Evolutionary conservation across 352 stramenopile genomes (phyloP), one percentile per base, ranked within the genome.

Genomic region (Phytopythium aichiense): DNA sequence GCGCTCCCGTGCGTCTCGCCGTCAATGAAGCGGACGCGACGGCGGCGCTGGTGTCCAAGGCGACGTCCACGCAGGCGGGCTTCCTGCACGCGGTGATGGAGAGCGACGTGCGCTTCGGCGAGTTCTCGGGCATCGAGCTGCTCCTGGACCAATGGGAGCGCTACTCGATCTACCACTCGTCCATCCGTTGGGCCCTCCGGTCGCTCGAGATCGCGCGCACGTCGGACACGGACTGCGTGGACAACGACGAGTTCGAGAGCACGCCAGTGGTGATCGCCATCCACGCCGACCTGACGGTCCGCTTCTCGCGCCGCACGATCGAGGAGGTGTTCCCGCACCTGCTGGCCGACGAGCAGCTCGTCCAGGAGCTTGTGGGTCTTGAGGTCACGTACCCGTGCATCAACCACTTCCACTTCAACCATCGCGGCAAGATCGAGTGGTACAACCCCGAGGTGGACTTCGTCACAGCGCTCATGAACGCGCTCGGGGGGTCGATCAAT

Each of bases 81-180:
- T 87, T 87, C 31, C 43, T 87, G 20, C 57, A 64, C 43, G 69
- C 79, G 0, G 56, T 72, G 15, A 73, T 84, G 65, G 67, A 68
- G 23, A 64, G 67, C 4, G 56, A 70, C 56, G 66, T 86, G 49
- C 63, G 64, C 8, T 87, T 89, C 58, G 77, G 79, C 7, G 67
- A 82, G 20, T 76, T 87, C 51, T 23, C 50, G n/a, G 77, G 77
- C n/a, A 65, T 85, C 7, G 58, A 73, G 11, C 67, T 83, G 58
- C 37, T 85, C 23, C 22, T 89, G 38, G 60, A 67, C 42, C 79
- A 89, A 43, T 87, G 79, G 77, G 58, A 86, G 35, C 79, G 75
- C 51, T 89, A 89, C 67, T 82, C 76, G 23, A 53, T 74, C 20
- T 86, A 73, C 58, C 74, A 85, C 60, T 60, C 68, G 2, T 56